A percentile compares a stretch with the other conserved stretches of the same genome.
Conservation (phyloP, 306 rosid species). For the Mucuna pruriens region DNA sequence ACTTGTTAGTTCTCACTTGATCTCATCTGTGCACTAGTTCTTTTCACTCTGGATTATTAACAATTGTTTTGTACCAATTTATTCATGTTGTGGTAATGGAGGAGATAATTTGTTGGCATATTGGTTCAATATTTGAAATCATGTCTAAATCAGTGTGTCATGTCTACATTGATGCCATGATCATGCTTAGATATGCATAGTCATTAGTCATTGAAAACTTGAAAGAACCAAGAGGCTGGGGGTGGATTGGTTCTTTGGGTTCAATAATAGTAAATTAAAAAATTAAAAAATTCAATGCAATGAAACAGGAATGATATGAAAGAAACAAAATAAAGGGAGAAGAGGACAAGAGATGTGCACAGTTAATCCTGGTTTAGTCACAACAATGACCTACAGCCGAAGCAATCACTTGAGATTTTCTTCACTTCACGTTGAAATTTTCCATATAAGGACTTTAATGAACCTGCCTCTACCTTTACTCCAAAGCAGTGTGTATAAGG, state of each 20-base stretch:
- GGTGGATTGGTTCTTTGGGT: too few species aligned
- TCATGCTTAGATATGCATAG: not conserved
- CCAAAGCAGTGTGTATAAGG: not conserved
- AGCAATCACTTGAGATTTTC: too few species aligned
- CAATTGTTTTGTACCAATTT: not conserved
- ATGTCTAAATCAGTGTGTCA: not conserved
- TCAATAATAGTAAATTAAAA: not conserved
- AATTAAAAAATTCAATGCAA: not conserved
- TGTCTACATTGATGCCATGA: not conserved
- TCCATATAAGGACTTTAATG: too few species aligned
- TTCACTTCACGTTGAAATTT: too few species aligned
- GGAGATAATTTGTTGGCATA: not conserved
- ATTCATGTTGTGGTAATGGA: not conserved
- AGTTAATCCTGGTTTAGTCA: not conserved
- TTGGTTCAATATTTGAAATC: not conserved
- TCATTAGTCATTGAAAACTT: slow-evolving; percentile 6
- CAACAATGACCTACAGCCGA: not conserved
- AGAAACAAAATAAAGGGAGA: not conserved
- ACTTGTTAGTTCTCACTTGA: not conserved
- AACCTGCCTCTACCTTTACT: not conserved
- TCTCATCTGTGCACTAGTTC: not conserved
- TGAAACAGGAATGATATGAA: not conserved
- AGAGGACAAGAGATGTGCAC: not conserved
- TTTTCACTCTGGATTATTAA: not conserved
- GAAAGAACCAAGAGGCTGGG: not conserved